Conservation (phyloP, 2,329 filamentous ascomycete species). For the Ophioceras dolichostomum region DNA sequence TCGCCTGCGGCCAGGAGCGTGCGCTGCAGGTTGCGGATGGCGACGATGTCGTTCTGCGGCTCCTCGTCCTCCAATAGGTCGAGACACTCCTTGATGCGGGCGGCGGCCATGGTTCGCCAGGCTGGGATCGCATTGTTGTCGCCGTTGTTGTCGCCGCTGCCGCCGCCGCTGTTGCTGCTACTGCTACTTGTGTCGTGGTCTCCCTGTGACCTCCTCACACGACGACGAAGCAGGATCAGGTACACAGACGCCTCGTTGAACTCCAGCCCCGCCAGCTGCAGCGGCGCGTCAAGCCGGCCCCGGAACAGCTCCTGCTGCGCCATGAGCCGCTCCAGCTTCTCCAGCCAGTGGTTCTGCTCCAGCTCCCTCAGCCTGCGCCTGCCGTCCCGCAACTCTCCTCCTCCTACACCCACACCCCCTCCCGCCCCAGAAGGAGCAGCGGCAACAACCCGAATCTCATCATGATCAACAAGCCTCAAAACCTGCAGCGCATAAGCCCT, state of each 20-base stretch:
- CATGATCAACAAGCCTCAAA: too few relatives aligned
- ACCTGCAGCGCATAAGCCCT: constrained; percentile 1
- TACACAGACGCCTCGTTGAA: background rate
- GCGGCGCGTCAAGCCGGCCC: background rate
- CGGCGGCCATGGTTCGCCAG: background rate
- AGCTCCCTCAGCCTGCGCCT: background rate
- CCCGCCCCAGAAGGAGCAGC: background rate
- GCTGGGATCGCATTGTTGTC: too few relatives aligned
- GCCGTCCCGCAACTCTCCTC: background rate
- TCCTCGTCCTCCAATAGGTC: background rate
- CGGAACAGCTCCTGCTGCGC: background rate
- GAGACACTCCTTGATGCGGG: background rate
- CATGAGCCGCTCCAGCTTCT: background rate
- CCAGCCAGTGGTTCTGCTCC: too few relatives aligned
- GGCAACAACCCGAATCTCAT: too few relatives aligned
- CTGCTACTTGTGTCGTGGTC: too few relatives aligned
- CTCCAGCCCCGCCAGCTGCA: background rate
- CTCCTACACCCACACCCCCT: background rate
- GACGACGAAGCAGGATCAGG: background rate
- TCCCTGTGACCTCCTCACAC: background rate
- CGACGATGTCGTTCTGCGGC: background rate
- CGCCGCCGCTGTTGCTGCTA: too few relatives aligned
- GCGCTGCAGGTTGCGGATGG: background rate
- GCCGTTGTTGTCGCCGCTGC: too few relatives aligned
- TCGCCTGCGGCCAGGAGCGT: background rate